A percentile compares a stretch with the other conserved stretches of the same genome.
phyloP scores from a whole-genome alignment of 805 yeast genomes.

The Candida ipomoeae region DNA sequence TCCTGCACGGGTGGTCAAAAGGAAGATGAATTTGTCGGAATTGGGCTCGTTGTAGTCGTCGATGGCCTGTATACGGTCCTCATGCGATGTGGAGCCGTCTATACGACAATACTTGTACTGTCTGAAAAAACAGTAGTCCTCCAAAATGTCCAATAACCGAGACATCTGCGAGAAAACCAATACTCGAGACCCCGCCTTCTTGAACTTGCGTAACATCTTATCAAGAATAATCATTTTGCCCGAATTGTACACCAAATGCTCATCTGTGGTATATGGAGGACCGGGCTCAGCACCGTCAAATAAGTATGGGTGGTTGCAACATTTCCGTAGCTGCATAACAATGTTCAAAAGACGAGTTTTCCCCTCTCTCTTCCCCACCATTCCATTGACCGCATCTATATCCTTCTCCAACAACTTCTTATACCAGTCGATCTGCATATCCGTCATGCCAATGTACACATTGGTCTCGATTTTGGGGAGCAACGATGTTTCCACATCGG shows the following conservation, averaged over 20 bases:
- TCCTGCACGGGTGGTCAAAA: slow-evolving; percentile 93
- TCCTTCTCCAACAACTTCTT: slow-evolving; percentile 84
- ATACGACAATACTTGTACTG: slow-evolving; percentile 85
- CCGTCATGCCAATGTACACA: slow-evolving; percentile 89
- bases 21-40: slow-evolving; percentile 76
- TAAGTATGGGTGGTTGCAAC: slow-evolving; percentile 95
- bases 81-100: slow-evolving; percentile 91
- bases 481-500: slow-evolving; percentile 88
- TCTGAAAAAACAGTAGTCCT: slow-evolving; percentile 85
- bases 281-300: slow-evolving; percentile 99
- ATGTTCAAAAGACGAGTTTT: slow-evolving; percentile 87
- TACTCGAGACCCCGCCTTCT: slow-evolving; percentile 79
- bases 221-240: slow-evolving; percentile 90
- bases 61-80: slow-evolving; percentile 86
- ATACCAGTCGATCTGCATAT: slow-evolving; percentile 93
- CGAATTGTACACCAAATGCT: slow-evolving; percentile 83
- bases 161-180: slow-evolving; percentile 93
- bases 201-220: slow-evolving; percentile 68
- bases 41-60: slow-evolving; percentile 86
- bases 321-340: slow-evolving; percentile 94
- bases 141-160: slow-evolving; percentile 80
- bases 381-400: slow-evolving; percentile 94
- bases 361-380: slow-evolving; percentile 88
- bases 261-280: slow-evolving; percentile 95
- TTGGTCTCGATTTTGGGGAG: slow-evolving; percentile 89